These are phyloP conservation scores for Rhododendron mucronatum DNA, from an alignment of 148 eudicot genomes.

Conservation along the genomic window DNA sequence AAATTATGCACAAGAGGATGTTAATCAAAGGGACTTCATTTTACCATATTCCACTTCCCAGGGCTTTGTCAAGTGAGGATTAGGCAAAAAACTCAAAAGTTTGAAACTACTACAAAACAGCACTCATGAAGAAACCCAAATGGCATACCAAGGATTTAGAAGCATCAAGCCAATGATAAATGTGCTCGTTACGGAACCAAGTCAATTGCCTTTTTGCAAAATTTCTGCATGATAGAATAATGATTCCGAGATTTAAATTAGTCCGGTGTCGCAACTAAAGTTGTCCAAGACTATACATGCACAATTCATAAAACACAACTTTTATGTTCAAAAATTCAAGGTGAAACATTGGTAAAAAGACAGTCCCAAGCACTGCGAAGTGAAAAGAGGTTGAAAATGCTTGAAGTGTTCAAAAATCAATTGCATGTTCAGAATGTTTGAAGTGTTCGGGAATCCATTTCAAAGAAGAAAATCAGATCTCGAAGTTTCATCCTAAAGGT, in stretches of 20 bases:
- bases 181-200: conserved; percentile 89
- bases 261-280: neutral
- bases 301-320: neutral
- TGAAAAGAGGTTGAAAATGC: neutral
- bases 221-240: conserved; percentile 49
- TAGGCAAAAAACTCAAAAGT: neutral
- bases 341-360: neutral
- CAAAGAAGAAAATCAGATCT: neutral
- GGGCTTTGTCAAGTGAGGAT: neutral
- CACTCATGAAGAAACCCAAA: neutral
- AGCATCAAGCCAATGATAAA: conserved; percentile 95
- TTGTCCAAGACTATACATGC: neutral
- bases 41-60: neutral
- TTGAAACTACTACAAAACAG: neutral
- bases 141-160: conserved; percentile 81
- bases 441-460: neutral
- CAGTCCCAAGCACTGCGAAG: neutral
- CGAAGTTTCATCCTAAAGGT: neutral
- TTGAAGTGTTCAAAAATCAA: neutral
- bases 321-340: neutral
- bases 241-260: conserved; percentile 8
- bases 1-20: neutral
- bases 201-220: conserved; percentile 93
- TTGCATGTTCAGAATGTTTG: neutral
- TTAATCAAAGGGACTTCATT: neutral